These are phyloP conservation scores for Thielaviopsis populi DNA, from an alignment of 2,329 filamentous ascomycete genomes.

Conservation along the genomic window DNA sequence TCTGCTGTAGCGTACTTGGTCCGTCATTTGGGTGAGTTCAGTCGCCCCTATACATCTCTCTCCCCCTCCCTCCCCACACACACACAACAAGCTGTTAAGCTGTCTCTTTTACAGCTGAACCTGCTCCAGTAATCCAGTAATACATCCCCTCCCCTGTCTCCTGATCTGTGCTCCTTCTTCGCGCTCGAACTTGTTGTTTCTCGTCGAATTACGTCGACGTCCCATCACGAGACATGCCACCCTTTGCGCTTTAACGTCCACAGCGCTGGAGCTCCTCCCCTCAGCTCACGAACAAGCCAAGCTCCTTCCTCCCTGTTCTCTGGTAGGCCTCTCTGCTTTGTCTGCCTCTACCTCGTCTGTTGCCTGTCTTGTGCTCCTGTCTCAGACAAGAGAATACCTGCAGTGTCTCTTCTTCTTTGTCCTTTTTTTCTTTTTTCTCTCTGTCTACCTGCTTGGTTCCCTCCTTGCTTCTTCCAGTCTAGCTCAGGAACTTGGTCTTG, in stretches of 20 bases:
- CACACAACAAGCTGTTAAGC: not conserved
- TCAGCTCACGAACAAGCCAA: too few relatives aligned
- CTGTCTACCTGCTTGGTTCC: not conserved
- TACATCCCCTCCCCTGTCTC: not conserved
- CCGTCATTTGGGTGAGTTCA: too few relatives aligned
- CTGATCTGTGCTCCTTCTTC: not conserved
- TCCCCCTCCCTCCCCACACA: too few relatives aligned
- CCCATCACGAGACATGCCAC: not conserved
- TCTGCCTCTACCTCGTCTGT: too few relatives aligned
- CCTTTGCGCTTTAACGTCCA: too few relatives aligned
- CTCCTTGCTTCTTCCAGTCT: conserved; percentile 3
- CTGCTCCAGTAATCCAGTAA: not conserved
- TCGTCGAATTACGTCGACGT: not conserved
- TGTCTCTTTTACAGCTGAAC: not conserved
- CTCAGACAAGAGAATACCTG: not conserved
- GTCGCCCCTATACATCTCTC: too few relatives aligned
- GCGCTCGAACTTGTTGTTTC: not conserved
- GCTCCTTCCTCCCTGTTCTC: not conserved
- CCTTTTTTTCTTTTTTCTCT: not conserved
- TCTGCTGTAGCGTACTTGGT: too few relatives aligned
- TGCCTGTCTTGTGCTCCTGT: not conserved
- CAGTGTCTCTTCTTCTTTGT: not conserved
- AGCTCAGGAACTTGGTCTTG: not conserved
- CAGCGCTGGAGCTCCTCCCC: too few relatives aligned
- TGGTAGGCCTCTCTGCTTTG: not conserved